Percentiles rank a stretch among this genome's conserved stretches.
Evolutionary conservation across 257 asterid species (phyloP).

Genomic region (Linderniella brevidens): DNA sequence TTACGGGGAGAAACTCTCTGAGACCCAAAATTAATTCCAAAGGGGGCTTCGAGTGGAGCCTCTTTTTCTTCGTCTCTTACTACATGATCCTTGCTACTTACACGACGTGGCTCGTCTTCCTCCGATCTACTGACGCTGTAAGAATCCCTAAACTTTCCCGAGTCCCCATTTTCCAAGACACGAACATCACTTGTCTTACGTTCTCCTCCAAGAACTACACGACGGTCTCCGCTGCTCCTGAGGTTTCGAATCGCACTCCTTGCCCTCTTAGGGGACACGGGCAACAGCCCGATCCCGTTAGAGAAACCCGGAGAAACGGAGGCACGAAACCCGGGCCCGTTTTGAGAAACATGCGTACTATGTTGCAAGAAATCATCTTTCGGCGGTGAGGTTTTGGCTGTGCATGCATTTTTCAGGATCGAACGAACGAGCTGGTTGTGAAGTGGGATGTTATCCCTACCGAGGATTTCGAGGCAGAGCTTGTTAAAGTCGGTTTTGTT

Average conservation of each 20-base stretch:
- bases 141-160: constrained; percentile 11
- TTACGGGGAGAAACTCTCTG: constrained; percentile 49
- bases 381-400: constrained; percentile 36
- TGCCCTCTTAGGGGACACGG: constrained; percentile 46
- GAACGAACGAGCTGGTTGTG: constrained; percentile 58
- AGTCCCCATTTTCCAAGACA: constrained; percentile 18
- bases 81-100: constrained; percentile 24
- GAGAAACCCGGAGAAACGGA: constrained; percentile 23
- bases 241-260: constrained; percentile 24
- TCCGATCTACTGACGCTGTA: no score
- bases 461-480: constrained; percentile 40
- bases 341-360: constrained; percentile 11
- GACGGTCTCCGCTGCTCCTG: constrained; percentile 23
- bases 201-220: constrained; percentile 30
- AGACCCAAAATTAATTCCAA: constrained; percentile 60
- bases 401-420: constrained; percentile 44
- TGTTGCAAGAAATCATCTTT: constrained; percentile 19
- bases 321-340: constrained; percentile 13
- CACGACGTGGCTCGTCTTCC: constrained; percentile 6
- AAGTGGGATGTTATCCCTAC: constrained; percentile 45
- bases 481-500: constrained; percentile 47
- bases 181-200: constrained; percentile 13
- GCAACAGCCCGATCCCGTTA: constrained; percentile 33
- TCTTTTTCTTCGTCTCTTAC: constrained; percentile 28
- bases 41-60: constrained; percentile 65